A percentile compares a stretch with the other conserved stretches of the same genome.
These are phyloP conservation scores for Pyracantha coccinea DNA, from an alignment of 331 rosid species.

Conservation along the genomic window DNA sequence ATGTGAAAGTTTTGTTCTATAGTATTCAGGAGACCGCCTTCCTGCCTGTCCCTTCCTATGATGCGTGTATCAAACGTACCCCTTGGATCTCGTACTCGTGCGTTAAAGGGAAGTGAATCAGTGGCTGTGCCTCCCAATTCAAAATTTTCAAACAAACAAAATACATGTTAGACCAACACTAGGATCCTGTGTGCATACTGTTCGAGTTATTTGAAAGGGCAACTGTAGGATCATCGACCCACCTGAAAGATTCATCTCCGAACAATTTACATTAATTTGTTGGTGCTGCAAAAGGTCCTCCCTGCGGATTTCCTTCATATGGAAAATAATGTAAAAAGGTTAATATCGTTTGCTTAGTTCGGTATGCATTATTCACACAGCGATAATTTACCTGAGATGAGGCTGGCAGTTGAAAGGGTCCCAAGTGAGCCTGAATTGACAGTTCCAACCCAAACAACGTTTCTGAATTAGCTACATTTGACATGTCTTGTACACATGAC, in stretches of 20 bases:
- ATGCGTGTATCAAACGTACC: slow-evolving; percentile 24
- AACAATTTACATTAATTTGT: slow-evolving; percentile 27
- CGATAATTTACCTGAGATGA: slow-evolving; percentile 39
- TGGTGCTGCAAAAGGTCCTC: slow-evolving; percentile 38
- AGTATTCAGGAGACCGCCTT: slow-evolving; percentile 17
- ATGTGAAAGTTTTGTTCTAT: slow-evolving; percentile 31
- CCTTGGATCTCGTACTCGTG: slow-evolving; percentile 28
- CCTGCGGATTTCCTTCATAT: slow-evolving; percentile 31
- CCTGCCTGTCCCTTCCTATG: slow-evolving; percentile 28
- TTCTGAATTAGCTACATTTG: slow-evolving; percentile 36
- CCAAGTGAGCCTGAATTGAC: slow-evolving; percentile 23
- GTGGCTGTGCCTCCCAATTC: slow-evolving; percentile 17
- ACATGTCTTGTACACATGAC: slow-evolving; percentile 28
- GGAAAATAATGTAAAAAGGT: slow-evolving; percentile 9
- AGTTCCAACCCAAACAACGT: slow-evolving; percentile 35
- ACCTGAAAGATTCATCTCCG: slow-evolving; percentile 34
- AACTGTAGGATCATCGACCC: slow-evolving; percentile 25
- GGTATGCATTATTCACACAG: neutral
- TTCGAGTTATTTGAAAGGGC: neutral
- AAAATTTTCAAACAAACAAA: slow-evolving; percentile 12
- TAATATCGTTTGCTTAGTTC: neutral
- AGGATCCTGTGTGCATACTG: neutral
- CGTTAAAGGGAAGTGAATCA: slow-evolving; percentile 23
- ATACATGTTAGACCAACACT: neutral
- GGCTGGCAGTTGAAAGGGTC: slow-evolving; percentile 32